Conservation (phyloP, 306 rosid genomes). For the Nissolia schottii region DNA sequence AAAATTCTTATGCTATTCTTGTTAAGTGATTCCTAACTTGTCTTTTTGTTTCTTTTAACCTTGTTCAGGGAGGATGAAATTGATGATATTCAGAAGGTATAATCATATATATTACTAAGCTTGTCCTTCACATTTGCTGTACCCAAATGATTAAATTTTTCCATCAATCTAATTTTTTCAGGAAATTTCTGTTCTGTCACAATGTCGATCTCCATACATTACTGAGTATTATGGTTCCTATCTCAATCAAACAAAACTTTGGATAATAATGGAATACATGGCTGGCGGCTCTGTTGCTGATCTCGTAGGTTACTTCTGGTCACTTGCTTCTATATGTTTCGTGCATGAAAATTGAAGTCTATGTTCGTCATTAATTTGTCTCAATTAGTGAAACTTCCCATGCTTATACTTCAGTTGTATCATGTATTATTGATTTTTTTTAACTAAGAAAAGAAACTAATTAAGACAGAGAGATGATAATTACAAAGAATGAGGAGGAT, state of each 20-base stretch:
- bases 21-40: conserved; percentile 21
- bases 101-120: conserved; percentile 10
- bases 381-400: neutral
- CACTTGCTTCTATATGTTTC: conserved; percentile 33
- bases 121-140: conserved; percentile 12
- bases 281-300: conserved; percentile 99
- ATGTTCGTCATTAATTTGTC: neutral
- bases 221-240: conserved; percentile 96
- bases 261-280: conserved; percentile 99
- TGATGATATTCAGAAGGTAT: conserved; percentile 97
- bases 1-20: conserved; percentile 17
- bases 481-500: neutral
- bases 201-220: conserved; percentile 93
- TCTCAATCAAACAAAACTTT: conserved; percentile 91
- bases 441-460: neutral
- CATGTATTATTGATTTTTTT: neutral
- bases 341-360: conserved; percentile 24
- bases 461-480: neutral
- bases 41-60: conserved; percentile 9
- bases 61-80: conserved; percentile 93
- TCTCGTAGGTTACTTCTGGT: conserved; percentile 74
- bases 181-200: conserved; percentile 98
- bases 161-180: conserved; percentile 55
- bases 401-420: neutral
- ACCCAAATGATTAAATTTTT: conserved; percentile 12